phyloP scores from a whole-genome alignment of 1,284 basidiomycete genomes.

The Waitea zeae region DNA sequence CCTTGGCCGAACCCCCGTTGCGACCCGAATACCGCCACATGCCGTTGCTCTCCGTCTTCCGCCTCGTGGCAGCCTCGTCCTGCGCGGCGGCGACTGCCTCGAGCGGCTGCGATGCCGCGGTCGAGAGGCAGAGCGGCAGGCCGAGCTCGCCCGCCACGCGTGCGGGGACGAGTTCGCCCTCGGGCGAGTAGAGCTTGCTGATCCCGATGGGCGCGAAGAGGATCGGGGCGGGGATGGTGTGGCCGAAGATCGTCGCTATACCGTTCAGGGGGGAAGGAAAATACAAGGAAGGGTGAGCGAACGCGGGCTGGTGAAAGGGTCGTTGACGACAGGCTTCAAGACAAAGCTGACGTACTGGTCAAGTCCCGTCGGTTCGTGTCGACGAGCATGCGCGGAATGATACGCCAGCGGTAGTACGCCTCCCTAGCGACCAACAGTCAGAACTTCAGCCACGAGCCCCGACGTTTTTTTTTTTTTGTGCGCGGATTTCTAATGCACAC shows the following conservation, averaged over 20 bases:
- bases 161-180: constrained; percentile 35
- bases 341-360: constrained; percentile 24
- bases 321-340: too few relatives aligned
- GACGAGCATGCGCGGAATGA: constrained; percentile 40
- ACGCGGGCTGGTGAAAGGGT: not conserved
- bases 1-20: constrained; percentile 19
- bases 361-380: constrained; percentile 39
- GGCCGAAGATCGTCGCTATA: constrained; percentile 32
- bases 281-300: not conserved
- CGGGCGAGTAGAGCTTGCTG: constrained; percentile 33
- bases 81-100: constrained; percentile 35
- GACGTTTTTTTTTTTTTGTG: too few relatives aligned
- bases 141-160: constrained; percentile 36
- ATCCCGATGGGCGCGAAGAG: constrained; percentile 41
- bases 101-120: constrained; percentile 32
- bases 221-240: constrained; percentile 32
- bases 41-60: constrained; percentile 20
- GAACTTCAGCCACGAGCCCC: not conserved
- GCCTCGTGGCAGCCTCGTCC: constrained; percentile 19
- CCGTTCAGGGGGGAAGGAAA: too few relatives aligned
- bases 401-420: constrained; percentile 31
- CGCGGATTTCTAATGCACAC: too few relatives aligned
- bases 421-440: constrained; percentile 13
- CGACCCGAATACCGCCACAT: constrained; percentile 17
- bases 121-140: constrained; percentile 36